Percentiles rank a stretch among this genome's conserved stretches.
These are phyloP conservation scores for Curvularia lunata DNA, from an alignment of 2,329 filamentous ascomycete species.

Conservation along the genomic window DNA sequence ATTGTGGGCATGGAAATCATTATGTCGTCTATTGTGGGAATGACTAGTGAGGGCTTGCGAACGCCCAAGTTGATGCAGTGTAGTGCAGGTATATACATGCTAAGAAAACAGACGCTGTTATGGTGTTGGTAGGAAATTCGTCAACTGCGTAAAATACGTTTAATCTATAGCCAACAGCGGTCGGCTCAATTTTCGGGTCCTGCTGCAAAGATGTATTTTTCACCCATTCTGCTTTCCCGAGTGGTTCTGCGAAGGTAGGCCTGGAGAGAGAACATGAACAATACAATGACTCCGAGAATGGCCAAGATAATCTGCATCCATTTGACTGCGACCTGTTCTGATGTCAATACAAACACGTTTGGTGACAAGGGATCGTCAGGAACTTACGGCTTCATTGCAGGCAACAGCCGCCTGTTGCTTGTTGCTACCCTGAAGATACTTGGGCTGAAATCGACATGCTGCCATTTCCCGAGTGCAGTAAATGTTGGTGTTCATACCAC, in stretches of 20 bases:
- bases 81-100: constrained; percentile 1
- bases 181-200: neutral
- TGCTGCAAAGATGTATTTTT: neutral
- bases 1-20: neutral
- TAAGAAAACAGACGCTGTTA: neutral
- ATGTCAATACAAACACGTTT: constrained; percentile 8
- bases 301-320: constrained; percentile 39
- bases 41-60: neutral
- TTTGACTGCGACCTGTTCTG: constrained; percentile 30
- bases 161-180: neutral
- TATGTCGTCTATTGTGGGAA: neutral
- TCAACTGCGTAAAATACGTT: neutral
- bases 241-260: constrained; percentile 32
- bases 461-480: constrained; percentile 39
- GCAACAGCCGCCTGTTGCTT: constrained; percentile 23
- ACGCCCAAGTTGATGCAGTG: constrained; percentile 3
- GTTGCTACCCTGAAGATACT: constrained; percentile 19
- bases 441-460: constrained; percentile 33
- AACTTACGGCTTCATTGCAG: constrained; percentile 39
- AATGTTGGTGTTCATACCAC: constrained; percentile 35
- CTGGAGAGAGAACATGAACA: constrained; percentile 34
- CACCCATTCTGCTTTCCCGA: constrained; percentile 15
- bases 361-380: neutral
- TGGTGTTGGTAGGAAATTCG: constrained; percentile 3
- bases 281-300: constrained; percentile 23